phyloP scores from a whole-genome alignment of 768 basidiomycete genomes.

The Pleurotus citrinopileatus region DNA sequence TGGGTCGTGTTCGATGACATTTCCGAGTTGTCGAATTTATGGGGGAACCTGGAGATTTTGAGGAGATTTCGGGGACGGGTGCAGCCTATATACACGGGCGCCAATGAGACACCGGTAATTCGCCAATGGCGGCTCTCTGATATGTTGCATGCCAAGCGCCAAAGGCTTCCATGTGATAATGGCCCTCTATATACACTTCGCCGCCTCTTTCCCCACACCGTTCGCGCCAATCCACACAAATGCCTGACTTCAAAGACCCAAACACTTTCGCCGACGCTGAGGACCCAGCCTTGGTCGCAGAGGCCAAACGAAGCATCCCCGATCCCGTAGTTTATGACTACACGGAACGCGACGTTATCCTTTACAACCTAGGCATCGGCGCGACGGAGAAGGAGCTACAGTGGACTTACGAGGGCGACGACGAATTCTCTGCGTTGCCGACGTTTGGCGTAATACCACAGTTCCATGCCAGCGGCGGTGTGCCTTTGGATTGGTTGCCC shows the following conservation, averaged over 20 bases:
- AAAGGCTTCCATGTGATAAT: slow-evolving; percentile 3
- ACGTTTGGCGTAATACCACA: slow-evolving; percentile 97
- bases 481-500: slow-evolving; percentile 85
- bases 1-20: slow-evolving; percentile 6
- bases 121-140: too few relatives aligned
- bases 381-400: slow-evolving; percentile 91
- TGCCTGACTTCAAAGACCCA: slow-evolving; percentile 34
- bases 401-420: slow-evolving; percentile 89
- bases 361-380: slow-evolving; percentile 95
- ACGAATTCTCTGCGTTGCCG: slow-evolving; percentile 81
- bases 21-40: too few relatives aligned
- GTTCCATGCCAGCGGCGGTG: slow-evolving; percentile 64
- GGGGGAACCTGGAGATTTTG: background rate
- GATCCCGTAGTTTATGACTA: slow-evolving; percentile 67
- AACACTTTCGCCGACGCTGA: slow-evolving; percentile 69
- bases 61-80: background rate
- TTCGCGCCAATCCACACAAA: background rate
- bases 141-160: background rate
- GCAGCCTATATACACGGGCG: background rate
- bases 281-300: slow-evolving; percentile 77
- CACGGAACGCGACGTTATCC: slow-evolving; percentile 86
- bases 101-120: background rate
- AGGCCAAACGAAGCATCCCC: slow-evolving; percentile 66
- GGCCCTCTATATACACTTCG: background rate
- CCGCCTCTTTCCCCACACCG: too few relatives aligned